These are phyloP conservation scores for Pyrenula massariospora DNA, from an alignment of 495 filamentous ascomycete species.

Conservation along the genomic window DNA sequence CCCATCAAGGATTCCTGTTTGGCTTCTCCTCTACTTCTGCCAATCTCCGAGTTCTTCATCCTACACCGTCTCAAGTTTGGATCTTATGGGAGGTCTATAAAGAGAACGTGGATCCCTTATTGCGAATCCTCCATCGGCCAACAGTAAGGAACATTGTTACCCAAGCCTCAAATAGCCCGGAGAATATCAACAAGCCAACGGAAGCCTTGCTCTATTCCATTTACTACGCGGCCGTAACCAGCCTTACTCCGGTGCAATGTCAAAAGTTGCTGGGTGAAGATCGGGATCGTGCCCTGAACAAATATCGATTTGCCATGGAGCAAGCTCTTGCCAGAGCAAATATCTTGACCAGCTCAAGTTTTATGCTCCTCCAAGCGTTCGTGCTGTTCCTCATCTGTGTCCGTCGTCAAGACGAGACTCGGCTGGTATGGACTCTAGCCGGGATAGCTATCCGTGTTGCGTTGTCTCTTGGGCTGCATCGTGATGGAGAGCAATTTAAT, in stretches of 20 bases:
- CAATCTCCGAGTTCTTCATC: conserved; percentile 37
- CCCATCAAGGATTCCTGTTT: conserved; percentile 39
- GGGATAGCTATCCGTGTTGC: conserved; percentile 68
- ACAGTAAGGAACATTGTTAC: conserved; percentile 37
- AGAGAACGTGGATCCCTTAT: conserved; percentile 61
- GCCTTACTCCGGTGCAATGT: conserved; percentile 40
- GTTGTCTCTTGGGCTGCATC: conserved; percentile 68
- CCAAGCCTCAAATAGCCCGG: conserved; percentile 34
- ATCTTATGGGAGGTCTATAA: conserved; percentile 58
- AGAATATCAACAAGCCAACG: conserved; percentile 42
- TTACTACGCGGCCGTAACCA: conserved; percentile 64
- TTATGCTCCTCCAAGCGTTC: conserved; percentile 67
- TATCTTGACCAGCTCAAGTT: conserved; percentile 62
- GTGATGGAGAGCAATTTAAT: conserved; percentile 64
- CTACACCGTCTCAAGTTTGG: conserved; percentile 47
- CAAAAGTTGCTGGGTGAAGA: conserved; percentile 22
- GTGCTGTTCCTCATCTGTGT: conserved; percentile 59
- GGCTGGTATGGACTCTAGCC: conserved; percentile 57
- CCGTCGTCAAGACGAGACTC: conserved; percentile 52
- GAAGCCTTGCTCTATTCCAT: conserved; percentile 72
- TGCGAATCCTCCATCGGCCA: conserved; percentile 56
- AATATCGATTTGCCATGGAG: conserved; percentile 71
- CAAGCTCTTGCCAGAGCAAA: conserved; percentile 66
- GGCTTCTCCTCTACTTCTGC: conserved; percentile 48
- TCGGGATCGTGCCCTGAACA: conserved; percentile 33